phyloP scores from a whole-genome alignment of 129 eudicot genomes.

The Daucus carota region DH1_v3.0 NC_030389.2:6356001-6356500 shows the following conservation, averaged over 20 bases:
- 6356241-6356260: background rate
- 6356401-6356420: too few species aligned
- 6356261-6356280: background rate
- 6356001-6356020: background rate
- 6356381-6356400: too few species aligned
- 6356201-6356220: background rate
- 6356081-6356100: too few species aligned
- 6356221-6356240: conserved; percentile 1
- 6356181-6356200: background rate
- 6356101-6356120: background rate
- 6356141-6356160: background rate
- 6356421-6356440: too few species aligned
- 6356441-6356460: too few species aligned
- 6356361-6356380: too few species aligned
- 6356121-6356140: background rate
- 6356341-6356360: too few species aligned
- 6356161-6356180: background rate
- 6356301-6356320: background rate
- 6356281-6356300: background rate
- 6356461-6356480: too few species aligned
- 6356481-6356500: too few species aligned
- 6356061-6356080: background rate
- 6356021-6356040: too few species aligned
- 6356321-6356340: background rate
- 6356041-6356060: background rate